Evolutionary conservation across 2,329 filamentous ascomycete species (phyloP).

Genomic region (Fusarium piperis): DNA sequence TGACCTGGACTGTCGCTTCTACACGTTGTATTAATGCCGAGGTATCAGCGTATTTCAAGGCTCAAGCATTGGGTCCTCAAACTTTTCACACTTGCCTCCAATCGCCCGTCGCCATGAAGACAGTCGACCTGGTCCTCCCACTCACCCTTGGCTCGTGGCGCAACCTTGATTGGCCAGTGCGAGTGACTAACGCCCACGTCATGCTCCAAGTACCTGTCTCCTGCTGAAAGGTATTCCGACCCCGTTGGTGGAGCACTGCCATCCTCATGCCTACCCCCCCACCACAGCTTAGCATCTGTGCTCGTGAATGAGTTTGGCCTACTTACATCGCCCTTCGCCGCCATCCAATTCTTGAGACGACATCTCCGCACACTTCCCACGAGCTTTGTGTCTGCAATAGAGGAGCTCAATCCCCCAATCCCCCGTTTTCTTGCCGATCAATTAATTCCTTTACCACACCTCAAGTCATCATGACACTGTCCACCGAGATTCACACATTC

Average conservation of each 20-base stretch:
- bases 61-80: not conserved
- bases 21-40: not conserved
- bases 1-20: not conserved
- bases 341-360: not conserved
- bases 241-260: slow-evolving; percentile 5
- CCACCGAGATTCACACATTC: slow-evolving; percentile 68
- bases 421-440: not conserved
- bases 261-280: not conserved
- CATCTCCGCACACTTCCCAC: not conserved
- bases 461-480: slow-evolving; percentile 47
- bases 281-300: not conserved
- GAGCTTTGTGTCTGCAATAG: not conserved
- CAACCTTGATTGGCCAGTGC: slow-evolving; percentile 13
- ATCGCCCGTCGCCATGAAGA: not conserved
- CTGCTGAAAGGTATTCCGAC: slow-evolving; percentile 25
- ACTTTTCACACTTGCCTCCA: not conserved
- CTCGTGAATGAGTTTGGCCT: not conserved
- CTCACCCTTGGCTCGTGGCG: not conserved
- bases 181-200: not conserved
- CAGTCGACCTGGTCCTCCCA: not conserved
- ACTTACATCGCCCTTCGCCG: not conserved
- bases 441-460: slow-evolving; percentile 4
- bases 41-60: not conserved
- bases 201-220: slow-evolving; percentile 18
- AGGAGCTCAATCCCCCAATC: not conserved